These are phyloP conservation scores for Phytopythium vexans DNA, from an alignment of 352 stramenopile genomes.

Conservation along the genomic window DNA sequence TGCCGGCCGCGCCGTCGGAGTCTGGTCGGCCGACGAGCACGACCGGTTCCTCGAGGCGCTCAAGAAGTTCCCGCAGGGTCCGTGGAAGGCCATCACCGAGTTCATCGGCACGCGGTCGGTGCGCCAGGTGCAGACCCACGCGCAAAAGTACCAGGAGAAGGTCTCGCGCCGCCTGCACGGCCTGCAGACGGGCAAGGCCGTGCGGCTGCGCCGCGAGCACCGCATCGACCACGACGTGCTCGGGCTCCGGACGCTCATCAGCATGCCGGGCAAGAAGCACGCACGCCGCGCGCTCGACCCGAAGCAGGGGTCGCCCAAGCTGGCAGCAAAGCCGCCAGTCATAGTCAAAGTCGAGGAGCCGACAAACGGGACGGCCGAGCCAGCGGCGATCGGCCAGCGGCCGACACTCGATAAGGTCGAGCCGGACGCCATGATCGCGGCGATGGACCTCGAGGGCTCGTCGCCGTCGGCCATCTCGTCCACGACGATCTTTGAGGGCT, in stretches of 20 bases:
- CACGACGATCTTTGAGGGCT: constrained; percentile 3
- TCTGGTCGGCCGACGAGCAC: constrained; percentile 22
- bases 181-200: constrained; percentile 9
- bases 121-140: constrained; percentile 50
- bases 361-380: background rate
- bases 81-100: constrained; percentile 29
- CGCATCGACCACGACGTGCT: constrained; percentile 15
- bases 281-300: constrained; percentile 2
- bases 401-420: constrained; percentile 18
- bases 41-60: constrained; percentile 29
- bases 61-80: constrained; percentile 28
- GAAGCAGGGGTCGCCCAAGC: background rate
- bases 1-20: constrained; percentile 16
- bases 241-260: constrained; percentile 30
- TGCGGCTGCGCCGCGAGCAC: constrained; percentile 10
- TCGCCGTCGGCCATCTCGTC: constrained; percentile 29
- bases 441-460: constrained; percentile 14
- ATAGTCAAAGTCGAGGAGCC: background rate
- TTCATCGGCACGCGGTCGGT: constrained; percentile 28
- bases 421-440: constrained; percentile 2
- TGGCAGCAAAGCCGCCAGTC: background rate
- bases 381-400: constrained; percentile 5
- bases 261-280: constrained; percentile 15
- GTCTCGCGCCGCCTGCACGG: constrained; percentile 10
- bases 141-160: constrained; percentile 17